phyloP scores from a whole-genome alignment of 1,284 basidiomycete genomes.

The Malassezia brasiliensis region DNA sequence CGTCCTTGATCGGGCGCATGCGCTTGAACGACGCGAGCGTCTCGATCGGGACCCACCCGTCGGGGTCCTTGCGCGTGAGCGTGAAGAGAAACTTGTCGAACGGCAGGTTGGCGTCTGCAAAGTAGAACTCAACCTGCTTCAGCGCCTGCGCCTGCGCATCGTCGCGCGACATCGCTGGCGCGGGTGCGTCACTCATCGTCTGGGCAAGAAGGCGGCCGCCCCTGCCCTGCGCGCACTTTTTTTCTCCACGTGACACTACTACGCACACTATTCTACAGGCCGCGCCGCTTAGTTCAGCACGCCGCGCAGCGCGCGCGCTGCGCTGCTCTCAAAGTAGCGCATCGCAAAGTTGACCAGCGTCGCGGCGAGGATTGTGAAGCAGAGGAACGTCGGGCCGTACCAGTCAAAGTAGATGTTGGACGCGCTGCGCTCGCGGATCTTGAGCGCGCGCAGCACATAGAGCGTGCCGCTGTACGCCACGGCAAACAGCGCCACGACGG shows the following conservation, averaged over 20 bases:
- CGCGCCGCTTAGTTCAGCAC: slow-evolving; percentile 25
- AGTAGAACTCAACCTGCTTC: slow-evolving; percentile 78
- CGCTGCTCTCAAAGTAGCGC: slow-evolving; percentile 27
- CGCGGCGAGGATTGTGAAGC: slow-evolving; percentile 28
- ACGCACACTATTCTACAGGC: no score
- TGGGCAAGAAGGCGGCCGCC: not conserved
- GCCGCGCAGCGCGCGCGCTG: slow-evolving; percentile 24
- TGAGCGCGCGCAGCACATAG: slow-evolving; percentile 73
- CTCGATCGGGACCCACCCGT: slow-evolving; percentile 80
- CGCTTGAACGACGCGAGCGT: slow-evolving; percentile 91
- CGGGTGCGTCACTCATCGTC: not conserved
- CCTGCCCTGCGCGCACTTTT: no score
- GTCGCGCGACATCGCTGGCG: slow-evolving; percentile 4
- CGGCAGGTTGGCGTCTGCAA: slow-evolving; percentile 76
- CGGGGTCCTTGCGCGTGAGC: slow-evolving; percentile 39
- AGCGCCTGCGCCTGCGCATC: slow-evolving; percentile 9
- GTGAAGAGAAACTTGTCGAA: slow-evolving; percentile 90
- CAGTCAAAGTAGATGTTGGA: slow-evolving; percentile 46
- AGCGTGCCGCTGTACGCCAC: slow-evolving; percentile 79
- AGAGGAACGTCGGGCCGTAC: slow-evolving; percentile 40
- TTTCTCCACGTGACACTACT: not conserved
- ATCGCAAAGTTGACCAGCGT: slow-evolving; percentile 43
- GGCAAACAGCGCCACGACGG: slow-evolving; percentile 73
- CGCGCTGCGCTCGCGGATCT: slow-evolving; percentile 52
- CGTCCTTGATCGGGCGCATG: slow-evolving; percentile 59